A percentile compares a stretch with the other conserved stretches of the same genome.
phyloP scores from a whole-genome alignment of 2,329 filamentous ascomycete genomes.

The Akanthomyces lecanii region DNA sequence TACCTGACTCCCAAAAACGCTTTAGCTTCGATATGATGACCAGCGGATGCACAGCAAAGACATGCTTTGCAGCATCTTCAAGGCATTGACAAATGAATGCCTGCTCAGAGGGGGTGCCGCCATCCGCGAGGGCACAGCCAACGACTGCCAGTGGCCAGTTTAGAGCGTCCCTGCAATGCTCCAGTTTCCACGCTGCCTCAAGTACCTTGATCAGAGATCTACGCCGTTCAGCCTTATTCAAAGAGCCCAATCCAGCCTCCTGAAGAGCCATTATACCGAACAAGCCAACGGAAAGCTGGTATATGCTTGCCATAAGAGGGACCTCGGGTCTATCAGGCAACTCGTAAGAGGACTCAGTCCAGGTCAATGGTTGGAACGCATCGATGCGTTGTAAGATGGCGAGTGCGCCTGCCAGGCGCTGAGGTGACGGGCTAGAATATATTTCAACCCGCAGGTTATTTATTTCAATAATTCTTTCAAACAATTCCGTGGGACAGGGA shows the following conservation, averaged over 20 bases:
- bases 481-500: not conserved
- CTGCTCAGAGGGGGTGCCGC: not conserved
- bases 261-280: not conserved
- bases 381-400: not conserved
- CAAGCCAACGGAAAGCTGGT: not conserved
- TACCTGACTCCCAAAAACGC: not conserved
- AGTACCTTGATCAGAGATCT: not conserved
- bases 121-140: not conserved
- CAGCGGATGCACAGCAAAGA: conserved; percentile 6
- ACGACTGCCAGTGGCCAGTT: conserved; percentile 4
- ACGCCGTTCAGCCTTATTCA: not conserved
- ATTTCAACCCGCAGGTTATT: not conserved
- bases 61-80: not conserved
- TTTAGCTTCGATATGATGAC: not conserved
- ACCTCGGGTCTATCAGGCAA: not conserved
- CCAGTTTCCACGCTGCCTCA: not conserved
- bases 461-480: not conserved
- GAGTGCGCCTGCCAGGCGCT: not conserved
- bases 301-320: conserved; percentile 1
- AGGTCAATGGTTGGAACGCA: not conserved
- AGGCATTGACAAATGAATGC: not conserved
- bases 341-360: not conserved
- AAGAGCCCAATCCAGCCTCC: not conserved
- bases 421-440: not conserved
- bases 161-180: conserved; percentile 5